Percentiles rank a stretch among this genome's conserved stretches.
Evolutionary conservation across 2,329 filamentous ascomycete species (phyloP).

Genomic region (Magnaporthiopsis poae): DNA sequence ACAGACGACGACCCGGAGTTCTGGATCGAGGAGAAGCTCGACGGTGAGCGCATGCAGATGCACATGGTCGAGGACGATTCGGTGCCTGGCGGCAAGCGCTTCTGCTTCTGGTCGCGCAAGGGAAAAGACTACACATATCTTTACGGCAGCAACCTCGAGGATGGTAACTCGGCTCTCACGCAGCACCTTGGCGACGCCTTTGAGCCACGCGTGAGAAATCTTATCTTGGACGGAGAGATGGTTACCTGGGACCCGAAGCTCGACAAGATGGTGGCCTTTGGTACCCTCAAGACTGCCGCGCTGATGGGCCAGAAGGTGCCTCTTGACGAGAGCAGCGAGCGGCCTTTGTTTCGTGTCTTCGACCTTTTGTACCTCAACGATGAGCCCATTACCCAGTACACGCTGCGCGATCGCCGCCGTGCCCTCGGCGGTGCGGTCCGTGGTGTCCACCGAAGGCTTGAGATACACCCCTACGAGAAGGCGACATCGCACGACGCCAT

Average conservation of each 20-base stretch:
- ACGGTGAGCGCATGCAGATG: constrained; percentile 93
- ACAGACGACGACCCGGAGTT: constrained; percentile 66
- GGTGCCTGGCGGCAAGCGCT: constrained; percentile 59
- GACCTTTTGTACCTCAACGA: constrained; percentile 87
- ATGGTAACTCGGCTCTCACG: constrained; percentile 68
- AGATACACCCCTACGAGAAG: constrained; percentile 64
- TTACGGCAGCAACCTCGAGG: constrained; percentile 68
- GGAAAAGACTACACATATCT: constrained; percentile 94
- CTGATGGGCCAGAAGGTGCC: constrained; percentile 68
- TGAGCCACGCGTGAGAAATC: constrained; percentile 62
- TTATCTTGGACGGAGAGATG: constrained; percentile 97
- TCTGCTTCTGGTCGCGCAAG: constrained; percentile 89
- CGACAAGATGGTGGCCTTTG: constrained; percentile 79
- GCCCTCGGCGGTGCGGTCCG: constrained; percentile 65
- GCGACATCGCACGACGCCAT: constrained; percentile 62
- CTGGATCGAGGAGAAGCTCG: constrained; percentile 96
- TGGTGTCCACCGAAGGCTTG: constrained; percentile 63
- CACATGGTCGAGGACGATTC: constrained; percentile 70
- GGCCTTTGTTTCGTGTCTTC: constrained; percentile 77
- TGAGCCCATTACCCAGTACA: constrained; percentile 68
- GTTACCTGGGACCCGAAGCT: constrained; percentile 88
- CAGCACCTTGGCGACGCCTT: constrained; percentile 72
- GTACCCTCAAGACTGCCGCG: constrained; percentile 85
- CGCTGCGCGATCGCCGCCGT: constrained; percentile 66
- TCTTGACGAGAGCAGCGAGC: constrained; percentile 50